A percentile compares a stretch with the other conserved stretches of the same genome.
These are phyloP conservation scores for Hypholoma fasciculare DNA, from an alignment of 768 basidiomycete genomes.

Conservation along the genomic window DNA sequence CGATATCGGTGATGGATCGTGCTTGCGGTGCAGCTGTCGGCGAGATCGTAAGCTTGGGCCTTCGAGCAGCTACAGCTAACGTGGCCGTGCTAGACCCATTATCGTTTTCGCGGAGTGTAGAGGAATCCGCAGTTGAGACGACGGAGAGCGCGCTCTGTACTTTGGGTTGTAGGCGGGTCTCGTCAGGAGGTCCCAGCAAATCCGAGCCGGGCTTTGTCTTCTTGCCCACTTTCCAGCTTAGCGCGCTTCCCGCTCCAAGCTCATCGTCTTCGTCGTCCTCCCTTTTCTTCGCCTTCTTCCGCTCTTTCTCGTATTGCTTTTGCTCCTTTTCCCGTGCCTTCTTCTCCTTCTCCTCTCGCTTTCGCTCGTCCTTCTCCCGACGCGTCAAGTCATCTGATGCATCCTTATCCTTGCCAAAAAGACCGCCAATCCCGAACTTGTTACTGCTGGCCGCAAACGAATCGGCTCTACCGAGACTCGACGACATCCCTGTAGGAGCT, in stretches of 20 bases:
- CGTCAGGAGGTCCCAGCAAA: not conserved
- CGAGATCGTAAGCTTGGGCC: conserved; percentile 7
- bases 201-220: conserved; percentile 1
- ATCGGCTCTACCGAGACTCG: not conserved
- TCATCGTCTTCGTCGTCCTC: conserved; percentile 28
- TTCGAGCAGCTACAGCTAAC: not conserved
- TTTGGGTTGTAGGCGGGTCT: not conserved
- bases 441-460: not conserved
- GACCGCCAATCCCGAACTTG: conserved; percentile 12
- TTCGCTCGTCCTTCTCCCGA: conserved; percentile 10
- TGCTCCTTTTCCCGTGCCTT: conserved; percentile 29
- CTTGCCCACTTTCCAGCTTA: conserved; percentile 17
- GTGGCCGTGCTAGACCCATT: not conserved
- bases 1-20: not conserved
- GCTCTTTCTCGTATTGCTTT: conserved; percentile 12
- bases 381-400: not conserved
- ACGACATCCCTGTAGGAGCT: not conserved
- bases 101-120: not conserved
- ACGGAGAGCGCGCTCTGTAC: not conserved
- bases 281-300: conserved; percentile 2
- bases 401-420: conserved; percentile 13
- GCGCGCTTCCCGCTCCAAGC: not conserved
- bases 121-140: not conserved
- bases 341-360: conserved; percentile 29
- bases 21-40: not conserved